phyloP scores from a whole-genome alignment of 345 rosid genomes.

The Rhodamnia argentea region DNA sequence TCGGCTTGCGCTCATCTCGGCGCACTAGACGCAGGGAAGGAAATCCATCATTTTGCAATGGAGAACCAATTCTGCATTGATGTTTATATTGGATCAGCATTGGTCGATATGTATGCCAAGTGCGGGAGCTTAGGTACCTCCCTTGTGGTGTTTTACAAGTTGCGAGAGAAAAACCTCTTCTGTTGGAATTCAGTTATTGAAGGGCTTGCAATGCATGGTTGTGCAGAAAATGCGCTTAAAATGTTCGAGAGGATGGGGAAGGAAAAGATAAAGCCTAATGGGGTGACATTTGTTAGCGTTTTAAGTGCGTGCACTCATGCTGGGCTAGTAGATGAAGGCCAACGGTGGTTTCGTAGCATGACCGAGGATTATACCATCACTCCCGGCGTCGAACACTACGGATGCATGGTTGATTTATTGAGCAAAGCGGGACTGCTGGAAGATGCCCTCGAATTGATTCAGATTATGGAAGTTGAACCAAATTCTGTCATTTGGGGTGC shows the following conservation, averaged over 20 bases:
- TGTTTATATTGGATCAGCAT: conserved; percentile 71
- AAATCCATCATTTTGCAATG: conserved; percentile 49
- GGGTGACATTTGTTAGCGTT: conserved; percentile 63
- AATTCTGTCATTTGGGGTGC: conserved; percentile 79
- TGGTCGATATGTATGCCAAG: conserved; percentile 83
- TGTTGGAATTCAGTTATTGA: conserved; percentile 86
- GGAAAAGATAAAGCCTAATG: conserved; percentile 44
- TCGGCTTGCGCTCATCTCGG: conserved; percentile 89
- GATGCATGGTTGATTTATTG: conserved; percentile 69
- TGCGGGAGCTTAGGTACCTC: conserved; percentile 62
- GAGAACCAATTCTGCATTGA: conserved; percentile 46
- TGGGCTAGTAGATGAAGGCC: conserved; percentile 75
- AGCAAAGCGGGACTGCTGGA: conserved; percentile 64
- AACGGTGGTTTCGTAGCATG: conserved; percentile 43
- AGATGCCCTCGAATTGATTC: conserved; percentile 50
- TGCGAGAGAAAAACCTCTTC: conserved; percentile 54
- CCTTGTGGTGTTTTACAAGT: conserved; percentile 56
- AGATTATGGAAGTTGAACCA: conserved; percentile 36
- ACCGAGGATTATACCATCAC: conserved; percentile 25
- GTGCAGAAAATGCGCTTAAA: conserved; percentile 42
- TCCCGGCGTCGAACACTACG: conserved; percentile 49
- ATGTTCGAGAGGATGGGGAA: conserved; percentile 57
- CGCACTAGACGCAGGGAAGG: conserved; percentile 47
- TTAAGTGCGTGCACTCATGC: conserved; percentile 74
- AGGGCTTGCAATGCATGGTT: conserved; percentile 68